Conservation (phyloP, 2,329 filamentous ascomycete genomes). For the Ascochyta lentis region DNA sequence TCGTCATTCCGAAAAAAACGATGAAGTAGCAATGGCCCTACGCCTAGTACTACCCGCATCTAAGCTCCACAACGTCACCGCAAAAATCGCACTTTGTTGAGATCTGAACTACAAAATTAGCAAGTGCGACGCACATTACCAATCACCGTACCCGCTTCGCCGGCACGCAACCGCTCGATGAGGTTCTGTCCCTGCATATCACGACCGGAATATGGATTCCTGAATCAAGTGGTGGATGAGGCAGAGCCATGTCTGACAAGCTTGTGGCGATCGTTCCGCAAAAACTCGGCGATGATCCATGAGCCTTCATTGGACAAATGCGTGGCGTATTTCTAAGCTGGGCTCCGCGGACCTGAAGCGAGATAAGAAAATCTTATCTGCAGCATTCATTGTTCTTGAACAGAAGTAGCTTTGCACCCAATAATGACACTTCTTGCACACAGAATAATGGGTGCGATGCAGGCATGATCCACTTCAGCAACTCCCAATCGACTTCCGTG, state of each 20-base stretch:
- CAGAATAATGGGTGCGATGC: too few relatives aligned
- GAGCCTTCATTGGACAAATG: background rate
- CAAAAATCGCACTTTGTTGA: slow-evolving; percentile 6
- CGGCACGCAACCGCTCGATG: background rate
- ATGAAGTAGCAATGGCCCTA: slow-evolving; percentile 7
- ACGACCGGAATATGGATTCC: slow-evolving; percentile 8
- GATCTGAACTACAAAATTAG: background rate
- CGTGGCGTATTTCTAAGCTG: slow-evolving; percentile 13
- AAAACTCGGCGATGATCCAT: slow-evolving; percentile 2
- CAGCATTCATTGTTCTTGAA: background rate
- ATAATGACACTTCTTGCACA: too few relatives aligned
- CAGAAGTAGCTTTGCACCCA: background rate
- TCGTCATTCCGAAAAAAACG: slow-evolving; percentile 17
- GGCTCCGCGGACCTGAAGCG: background rate
- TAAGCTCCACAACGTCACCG: slow-evolving; percentile 12
- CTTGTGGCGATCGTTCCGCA: slow-evolving; percentile 15
- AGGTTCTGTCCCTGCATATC: slow-evolving; percentile 12
- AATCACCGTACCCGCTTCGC: slow-evolving; percentile 9
- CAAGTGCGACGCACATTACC: slow-evolving; percentile 14
- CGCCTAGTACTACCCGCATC: slow-evolving; percentile 8
- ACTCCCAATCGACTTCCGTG: too few relatives aligned
- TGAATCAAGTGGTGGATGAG: slow-evolving; percentile 16
- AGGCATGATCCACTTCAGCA: too few relatives aligned
- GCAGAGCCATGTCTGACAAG: slow-evolving; percentile 9
- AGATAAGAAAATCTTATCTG: background rate